Evolutionary conservation across 164 flowering plant genomes (phyloP), one percentile per base, ranked within the genome.

Genomic region (Houttuynia cordata): DNA sequence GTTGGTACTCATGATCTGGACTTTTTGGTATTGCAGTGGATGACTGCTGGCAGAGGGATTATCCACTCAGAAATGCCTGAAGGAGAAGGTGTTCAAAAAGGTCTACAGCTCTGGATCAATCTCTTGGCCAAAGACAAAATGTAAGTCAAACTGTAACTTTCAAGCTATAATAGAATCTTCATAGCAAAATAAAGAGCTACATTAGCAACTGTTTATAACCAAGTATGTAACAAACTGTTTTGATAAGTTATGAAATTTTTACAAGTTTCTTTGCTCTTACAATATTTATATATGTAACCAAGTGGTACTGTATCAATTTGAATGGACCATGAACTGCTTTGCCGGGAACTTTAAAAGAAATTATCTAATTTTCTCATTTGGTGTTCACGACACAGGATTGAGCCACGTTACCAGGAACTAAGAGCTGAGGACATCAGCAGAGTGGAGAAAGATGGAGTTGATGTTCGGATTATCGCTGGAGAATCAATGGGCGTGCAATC

Each of bases 41-140:
- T 88, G 97, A 91, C 96, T 20, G 97, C 97, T 45, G 97, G 97
- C 14, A 81, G 84, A 75, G 96, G 97, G 41, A 91, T 86, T 42
- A 70, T 91, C 61, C 97, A 91, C 67, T 84, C 94, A 20, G 97
- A 91, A 76, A 84, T 91, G 91, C 94, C 97, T 8, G 94, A 82
- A 17, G 85, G 78, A 21, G 85, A 81, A 72, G 96, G 89, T 50
- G 53, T 70, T 41, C 75, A 84, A 53, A 74, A 25, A 66, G 97
- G 94, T 24, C 70, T 91, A 60, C 96, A 91, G 60, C 84, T 91
- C 10, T 88, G 96, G 97, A 78, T 91, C 75, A 91, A 91, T 72
- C 78, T 91, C n/a, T 77, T 96, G 19, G 73, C 94, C 58, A 73
- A 59, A 50, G 82, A 88, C 72, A 91, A 88, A 80, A 91, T 91